A percentile compares a stretch with the other conserved stretches of the same genome.
Evolutionary conservation across 257 asterid genomes (phyloP).

Genomic region (Solanum piurae): DNA sequence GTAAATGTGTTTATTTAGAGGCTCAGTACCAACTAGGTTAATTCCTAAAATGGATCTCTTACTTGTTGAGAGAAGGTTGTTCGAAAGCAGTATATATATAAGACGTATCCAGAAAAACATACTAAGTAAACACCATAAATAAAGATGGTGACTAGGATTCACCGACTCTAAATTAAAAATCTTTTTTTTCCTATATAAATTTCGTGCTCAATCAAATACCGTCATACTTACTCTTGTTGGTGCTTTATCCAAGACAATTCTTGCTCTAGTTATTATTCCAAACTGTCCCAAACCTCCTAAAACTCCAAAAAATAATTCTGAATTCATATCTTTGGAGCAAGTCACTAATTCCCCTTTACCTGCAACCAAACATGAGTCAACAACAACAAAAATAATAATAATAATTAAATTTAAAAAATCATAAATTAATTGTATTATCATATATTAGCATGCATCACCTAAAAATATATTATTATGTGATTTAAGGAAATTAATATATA

Average conservation of each 20-base stretch:
- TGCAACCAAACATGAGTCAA: background rate
- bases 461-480: background rate
- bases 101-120: background rate
- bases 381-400: background rate
- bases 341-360: conserved; percentile 45
- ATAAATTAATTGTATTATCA: background rate
- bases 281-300: conserved; percentile 64
- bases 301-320: conserved; percentile 40
- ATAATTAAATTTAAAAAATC: too few species aligned
- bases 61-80: too few species aligned
- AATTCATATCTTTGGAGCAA: conserved; percentile 32
- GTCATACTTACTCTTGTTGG: conserved; percentile 30
- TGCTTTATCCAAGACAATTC: conserved; percentile 35
- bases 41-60: background rate
- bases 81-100: background rate
- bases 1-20: too few species aligned
- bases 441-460: background rate
- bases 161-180: background rate
- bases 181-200: background rate
- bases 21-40: too few species aligned
- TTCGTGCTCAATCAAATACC: background rate
- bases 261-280: conserved; percentile 50
- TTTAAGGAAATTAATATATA: background rate
- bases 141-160: background rate
- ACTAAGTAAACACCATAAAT: background rate